Base-by-base conservation (phyloP, 306 rosid genomes). In the Cucurbita ficifolia region DNA sequence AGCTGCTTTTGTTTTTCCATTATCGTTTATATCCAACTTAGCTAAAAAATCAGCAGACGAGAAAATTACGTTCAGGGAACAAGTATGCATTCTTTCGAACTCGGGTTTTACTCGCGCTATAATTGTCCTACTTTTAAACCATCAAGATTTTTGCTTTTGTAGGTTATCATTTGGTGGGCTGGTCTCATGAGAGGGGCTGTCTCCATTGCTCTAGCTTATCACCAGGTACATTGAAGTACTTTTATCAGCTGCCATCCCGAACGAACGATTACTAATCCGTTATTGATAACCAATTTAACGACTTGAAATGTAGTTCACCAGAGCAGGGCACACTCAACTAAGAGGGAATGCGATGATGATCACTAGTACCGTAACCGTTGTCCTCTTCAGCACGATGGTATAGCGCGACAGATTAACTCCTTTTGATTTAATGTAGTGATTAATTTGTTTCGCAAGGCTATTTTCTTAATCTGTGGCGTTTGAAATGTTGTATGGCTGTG, bases 151-250 rank as follows among this genome's bases (percentile, higher is more conserved):
- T 49, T 61, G 67, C n/a, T 57, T n/a, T 40, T 76, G 67, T 76
- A 95, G 99, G 84, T 95, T 75, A 79, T 88, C 69, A 85, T 91
- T 74, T 95, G 99, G 99, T 91, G 97, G 99, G 99, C 99, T 83
- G 99, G 99, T 78, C 99, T 95, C 76, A 95, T 95, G 97, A 89
- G 99, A 85, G 99, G 99, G 69, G 96, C 99, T 60, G 99, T 95
- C 74, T 95, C 99, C 49, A 88, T 95, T 77, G 99, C 99, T 38
- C 96, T 95, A 5, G 97, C 99, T 61, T 95, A 95, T 79, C 90
- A 95, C 89, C 91, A 95, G 97, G 99, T 88, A 76, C 10, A 57
- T 18, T 16, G 40, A 48, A 48, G 17, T 48, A 48, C 52, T 50
- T 16, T 17, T 16, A 50, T 50, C 0, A 50, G 17, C 16, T 16